These are phyloP conservation scores for Incumbomyces delicatus DNA, from an alignment of 2,329 filamentous ascomycete species.

Conservation along the genomic window DNA sequence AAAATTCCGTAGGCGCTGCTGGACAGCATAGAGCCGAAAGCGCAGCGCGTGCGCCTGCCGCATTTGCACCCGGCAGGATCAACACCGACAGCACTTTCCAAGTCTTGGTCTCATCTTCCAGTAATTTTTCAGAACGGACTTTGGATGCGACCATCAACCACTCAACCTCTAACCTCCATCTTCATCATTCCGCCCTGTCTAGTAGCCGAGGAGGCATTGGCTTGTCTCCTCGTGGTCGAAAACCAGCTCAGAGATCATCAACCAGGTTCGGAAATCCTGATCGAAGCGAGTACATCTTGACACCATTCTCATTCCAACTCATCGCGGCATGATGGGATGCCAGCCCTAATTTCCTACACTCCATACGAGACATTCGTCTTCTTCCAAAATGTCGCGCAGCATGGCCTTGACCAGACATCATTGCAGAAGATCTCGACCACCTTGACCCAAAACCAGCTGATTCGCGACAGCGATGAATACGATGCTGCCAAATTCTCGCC, in stretches of 20 bases:
- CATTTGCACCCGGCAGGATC: no score
- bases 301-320: background rate
- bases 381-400: slow-evolving; percentile 65
- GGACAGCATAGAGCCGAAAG: no score
- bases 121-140: slow-evolving; percentile 1
- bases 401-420: slow-evolving; percentile 55
- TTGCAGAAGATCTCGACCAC: slow-evolving; percentile 65
- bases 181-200: background rate
- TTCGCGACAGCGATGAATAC: slow-evolving; percentile 61
- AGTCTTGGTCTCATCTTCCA: no score
- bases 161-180: background rate
- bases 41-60: no score
- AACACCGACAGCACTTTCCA: no score
- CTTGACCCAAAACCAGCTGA: slow-evolving; percentile 62
- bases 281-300: background rate
- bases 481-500: slow-evolving; percentile 65
- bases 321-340: slow-evolving; percentile 39
- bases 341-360: slow-evolving; percentile 59
- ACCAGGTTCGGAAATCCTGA: slow-evolving; percentile 5
- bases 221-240: slow-evolving; percentile 24
- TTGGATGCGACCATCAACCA: slow-evolving; percentile 5
- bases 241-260: slow-evolving; percentile 12
- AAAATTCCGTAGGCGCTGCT: no score
- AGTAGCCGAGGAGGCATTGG: slow-evolving; percentile 3
- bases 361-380: slow-evolving; percentile 77